phyloP scores from a whole-genome alignment of 129 eudicot genomes.

The Saposhnikovia divaricata region DNA sequence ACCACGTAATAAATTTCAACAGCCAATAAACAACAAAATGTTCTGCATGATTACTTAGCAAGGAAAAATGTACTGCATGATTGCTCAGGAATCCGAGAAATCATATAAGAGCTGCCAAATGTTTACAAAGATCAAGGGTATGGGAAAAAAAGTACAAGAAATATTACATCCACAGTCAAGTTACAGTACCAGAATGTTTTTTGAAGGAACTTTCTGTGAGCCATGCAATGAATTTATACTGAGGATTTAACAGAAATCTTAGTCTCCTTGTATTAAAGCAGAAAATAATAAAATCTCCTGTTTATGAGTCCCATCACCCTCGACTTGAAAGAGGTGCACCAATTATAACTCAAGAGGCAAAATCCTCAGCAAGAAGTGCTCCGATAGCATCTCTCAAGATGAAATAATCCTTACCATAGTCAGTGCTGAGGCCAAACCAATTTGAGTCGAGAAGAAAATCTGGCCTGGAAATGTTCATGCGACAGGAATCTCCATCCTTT shows the following conservation, averaged over 20 bases:
- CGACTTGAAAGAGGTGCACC: neutral
- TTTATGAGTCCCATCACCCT: neutral
- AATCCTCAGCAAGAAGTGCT: conserved; percentile 10
- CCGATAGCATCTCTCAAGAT: conserved; percentile 10
- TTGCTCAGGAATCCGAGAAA: neutral
- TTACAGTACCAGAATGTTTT: neutral
- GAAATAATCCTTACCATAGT: conserved; percentile 7
- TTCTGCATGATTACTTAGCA: neutral
- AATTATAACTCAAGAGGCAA: neutral
- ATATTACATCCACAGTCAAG: conserved; percentile 6
- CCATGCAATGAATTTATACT: neutral
- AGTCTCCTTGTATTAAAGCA: neutral
- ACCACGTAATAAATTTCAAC: neutral
- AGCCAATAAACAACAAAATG: neutral
- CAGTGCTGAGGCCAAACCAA: conserved; percentile 12
- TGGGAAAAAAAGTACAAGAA: neutral
- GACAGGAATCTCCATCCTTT: conserved; percentile 3
- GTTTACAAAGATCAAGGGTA: neutral
- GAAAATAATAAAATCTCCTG: conserved; percentile 3
- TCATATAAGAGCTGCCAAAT: neutral
- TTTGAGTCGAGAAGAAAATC: conserved; percentile 12
- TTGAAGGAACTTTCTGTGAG: neutral
- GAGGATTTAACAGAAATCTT: neutral
- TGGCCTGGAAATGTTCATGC: conserved; percentile 14
- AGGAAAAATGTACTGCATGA: neutral